Percentiles rank a stretch among this genome's conserved stretches.
These are phyloP conservation scores for Asterella californica DNA, from an alignment of 225 moss, liverwort and hornwort species.

Conservation along the genomic window DNA sequence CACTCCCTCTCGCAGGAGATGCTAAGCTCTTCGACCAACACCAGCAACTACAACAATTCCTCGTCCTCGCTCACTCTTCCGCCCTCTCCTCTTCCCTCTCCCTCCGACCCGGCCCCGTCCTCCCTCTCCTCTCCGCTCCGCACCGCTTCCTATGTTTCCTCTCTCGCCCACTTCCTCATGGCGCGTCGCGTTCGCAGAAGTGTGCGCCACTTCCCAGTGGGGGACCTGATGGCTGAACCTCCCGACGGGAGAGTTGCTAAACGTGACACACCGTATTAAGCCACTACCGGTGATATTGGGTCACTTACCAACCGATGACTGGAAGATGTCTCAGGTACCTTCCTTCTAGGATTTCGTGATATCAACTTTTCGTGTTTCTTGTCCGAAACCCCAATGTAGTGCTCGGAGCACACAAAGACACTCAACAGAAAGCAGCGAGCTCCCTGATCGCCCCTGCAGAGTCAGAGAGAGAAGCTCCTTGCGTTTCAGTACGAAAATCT, in stretches of 20 bases:
- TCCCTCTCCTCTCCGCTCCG: neutral
- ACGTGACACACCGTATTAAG: constrained; percentile 9
- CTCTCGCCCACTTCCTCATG: neutral
- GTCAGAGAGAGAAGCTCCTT: no score
- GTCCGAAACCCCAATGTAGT: no score
- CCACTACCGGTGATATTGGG: neutral
- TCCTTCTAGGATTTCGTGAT: no score
- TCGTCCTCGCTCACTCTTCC: constrained; percentile 5
- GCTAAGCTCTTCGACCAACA: constrained; percentile 15
- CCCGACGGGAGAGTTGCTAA: neutral
- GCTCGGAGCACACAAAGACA: no score
- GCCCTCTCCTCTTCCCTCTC: neutral
- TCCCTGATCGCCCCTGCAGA: no score
- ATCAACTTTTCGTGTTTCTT: no score
- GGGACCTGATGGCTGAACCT: no score
- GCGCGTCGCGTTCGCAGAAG: constrained; percentile 4
- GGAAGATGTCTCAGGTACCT: constrained; percentile 1
- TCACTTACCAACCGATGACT: neutral
- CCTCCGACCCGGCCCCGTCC: neutral
- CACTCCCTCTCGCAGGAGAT: constrained; percentile 5
- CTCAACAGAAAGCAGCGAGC: no score
- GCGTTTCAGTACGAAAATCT: no score
- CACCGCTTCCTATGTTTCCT: neutral
- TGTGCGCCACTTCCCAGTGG: constrained; percentile 19
- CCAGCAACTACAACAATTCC: constrained; percentile 11